Percentiles rank a stretch among this genome's conserved stretches.
These are phyloP conservation scores for Kernera saxatilis DNA, from an alignment of 345 rosid genomes.

Conservation along the genomic window DNA sequence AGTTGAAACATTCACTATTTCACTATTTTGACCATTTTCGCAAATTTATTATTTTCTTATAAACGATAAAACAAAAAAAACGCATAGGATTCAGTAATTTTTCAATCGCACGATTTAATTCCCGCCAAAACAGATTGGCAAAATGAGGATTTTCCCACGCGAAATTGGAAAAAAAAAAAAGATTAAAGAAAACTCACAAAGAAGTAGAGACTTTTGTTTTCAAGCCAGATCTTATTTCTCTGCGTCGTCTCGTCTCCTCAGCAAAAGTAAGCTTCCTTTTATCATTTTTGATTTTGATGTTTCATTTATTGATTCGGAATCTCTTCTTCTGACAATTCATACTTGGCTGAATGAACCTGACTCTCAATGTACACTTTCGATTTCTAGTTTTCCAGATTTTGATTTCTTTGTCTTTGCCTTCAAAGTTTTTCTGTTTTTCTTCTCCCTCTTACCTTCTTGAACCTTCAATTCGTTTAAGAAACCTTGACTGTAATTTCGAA, in stretches of 20 bases:
- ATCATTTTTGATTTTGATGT: neutral
- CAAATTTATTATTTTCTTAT: neutral
- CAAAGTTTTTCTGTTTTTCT: neutral
- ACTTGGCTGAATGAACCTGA: neutral
- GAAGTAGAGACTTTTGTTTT: neutral
- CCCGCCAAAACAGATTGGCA: constrained; percentile 15
- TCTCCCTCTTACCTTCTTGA: neutral
- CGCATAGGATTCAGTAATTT: neutral
- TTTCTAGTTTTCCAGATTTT: neutral
- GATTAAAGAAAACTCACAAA: neutral
- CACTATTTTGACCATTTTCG: neutral
- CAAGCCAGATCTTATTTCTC: neutral
- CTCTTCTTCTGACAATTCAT: neutral
- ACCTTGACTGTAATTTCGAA: neutral
- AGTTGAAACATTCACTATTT: no score
- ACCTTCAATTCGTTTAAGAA: neutral
- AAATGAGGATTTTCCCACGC: constrained; percentile 7
- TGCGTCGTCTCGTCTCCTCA: neutral
- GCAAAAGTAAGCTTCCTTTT: neutral
- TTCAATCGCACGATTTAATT: neutral
- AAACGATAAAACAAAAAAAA: neutral
- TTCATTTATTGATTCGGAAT: neutral
- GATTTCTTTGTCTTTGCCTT: neutral
- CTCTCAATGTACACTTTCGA: neutral
- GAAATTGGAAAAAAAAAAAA: neutral